These are phyloP conservation scores for Didymella lethalis DNA, from an alignment of 2,329 filamentous ascomycete species.

Conservation along the genomic window DNA sequence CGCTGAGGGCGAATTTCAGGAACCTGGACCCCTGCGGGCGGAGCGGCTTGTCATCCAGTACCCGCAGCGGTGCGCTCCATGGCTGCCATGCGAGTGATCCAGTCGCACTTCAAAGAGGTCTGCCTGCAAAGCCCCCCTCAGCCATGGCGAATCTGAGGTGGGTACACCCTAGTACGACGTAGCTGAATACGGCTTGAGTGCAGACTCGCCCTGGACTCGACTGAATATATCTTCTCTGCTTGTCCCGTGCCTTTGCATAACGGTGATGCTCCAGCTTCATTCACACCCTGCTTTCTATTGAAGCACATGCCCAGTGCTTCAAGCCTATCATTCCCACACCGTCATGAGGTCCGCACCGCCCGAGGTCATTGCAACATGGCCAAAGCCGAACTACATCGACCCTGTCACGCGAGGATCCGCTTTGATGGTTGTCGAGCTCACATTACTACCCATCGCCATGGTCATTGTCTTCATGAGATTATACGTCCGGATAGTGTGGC, in stretches of 20 bases:
- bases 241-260: constrained; percentile 39
- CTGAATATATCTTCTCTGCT: constrained; percentile 38
- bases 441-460: constrained; percentile 48
- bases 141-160: constrained; percentile 29
- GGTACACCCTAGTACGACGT: constrained; percentile 23
- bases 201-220: constrained; percentile 21
- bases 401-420: constrained; percentile 53
- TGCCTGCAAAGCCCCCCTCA: constrained; percentile 31
- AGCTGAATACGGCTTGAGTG: constrained; percentile 36
- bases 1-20: constrained; percentile 28
- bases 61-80: constrained; percentile 34
- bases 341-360: constrained; percentile 46
- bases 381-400: constrained; percentile 55
- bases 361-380: constrained; percentile 51
- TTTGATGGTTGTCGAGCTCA: constrained; percentile 53
- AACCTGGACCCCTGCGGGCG: constrained; percentile 37
- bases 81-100: constrained; percentile 35
- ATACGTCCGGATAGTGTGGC: constrained; percentile 48
- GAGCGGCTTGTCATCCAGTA: constrained; percentile 41
- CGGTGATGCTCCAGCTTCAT: constrained; percentile 40
- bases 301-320: constrained; percentile 32
- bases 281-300: constrained; percentile 27
- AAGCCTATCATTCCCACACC: constrained; percentile 16
- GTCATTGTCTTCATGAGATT: constrained; percentile 46
- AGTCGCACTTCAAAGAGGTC: constrained; percentile 33